Percentiles rank a stretch among this genome's conserved stretches.
These are phyloP conservation scores for Arabidopsis arenosa DNA, from an alignment of 345 rosid genomes.

Conservation along the genomic window DNA sequence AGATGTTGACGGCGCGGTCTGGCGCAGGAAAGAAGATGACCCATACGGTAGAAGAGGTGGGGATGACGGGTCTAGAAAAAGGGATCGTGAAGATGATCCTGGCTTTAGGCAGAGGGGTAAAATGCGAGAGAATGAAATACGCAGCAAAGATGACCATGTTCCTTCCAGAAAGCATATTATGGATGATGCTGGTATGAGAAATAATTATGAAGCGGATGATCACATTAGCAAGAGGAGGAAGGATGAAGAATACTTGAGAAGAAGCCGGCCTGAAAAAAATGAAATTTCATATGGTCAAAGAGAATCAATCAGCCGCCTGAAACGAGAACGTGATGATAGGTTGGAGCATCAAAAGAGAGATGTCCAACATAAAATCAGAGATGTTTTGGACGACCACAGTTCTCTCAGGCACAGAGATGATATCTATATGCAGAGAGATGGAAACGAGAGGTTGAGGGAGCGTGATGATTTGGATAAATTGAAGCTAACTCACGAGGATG, in stretches of 20 bases:
- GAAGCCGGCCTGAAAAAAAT: constrained; percentile 69
- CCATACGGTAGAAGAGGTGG: constrained; percentile 60
- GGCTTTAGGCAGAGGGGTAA: constrained; percentile 74
- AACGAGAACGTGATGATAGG: constrained; percentile 78
- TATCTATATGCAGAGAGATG: constrained; percentile 69
- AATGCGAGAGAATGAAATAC: constrained; percentile 68
- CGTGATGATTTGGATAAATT: constrained; percentile 64
- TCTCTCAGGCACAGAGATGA: constrained; percentile 84
- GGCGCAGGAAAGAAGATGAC: constrained; percentile 77
- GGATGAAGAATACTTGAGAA: constrained; percentile 68
- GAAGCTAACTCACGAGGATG: constrained; percentile 66
- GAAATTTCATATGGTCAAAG: constrained; percentile 63
- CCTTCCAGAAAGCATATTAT: constrained; percentile 67
- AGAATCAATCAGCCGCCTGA: constrained; percentile 66
- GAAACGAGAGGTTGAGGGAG: constrained; percentile 71
- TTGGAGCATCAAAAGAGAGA: constrained; percentile 81
- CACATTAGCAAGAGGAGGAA: constrained; percentile 77
- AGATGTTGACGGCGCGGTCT: constrained; percentile 58
- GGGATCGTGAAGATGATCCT: constrained; percentile 72
- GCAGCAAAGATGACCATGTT: constrained; percentile 67
- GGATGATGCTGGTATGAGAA: constrained; percentile 71
- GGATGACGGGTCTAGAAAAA: constrained; percentile 72
- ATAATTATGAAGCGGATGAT: constrained; percentile 66
- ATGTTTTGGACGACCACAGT: constrained; percentile 65
- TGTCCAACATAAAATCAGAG: constrained; percentile 72